Evolutionary conservation across 495 filamentous ascomycete genomes (phyloP), one percentile per base, ranked within the genome.

Genomic region (Xylaria scruposa): DNA sequence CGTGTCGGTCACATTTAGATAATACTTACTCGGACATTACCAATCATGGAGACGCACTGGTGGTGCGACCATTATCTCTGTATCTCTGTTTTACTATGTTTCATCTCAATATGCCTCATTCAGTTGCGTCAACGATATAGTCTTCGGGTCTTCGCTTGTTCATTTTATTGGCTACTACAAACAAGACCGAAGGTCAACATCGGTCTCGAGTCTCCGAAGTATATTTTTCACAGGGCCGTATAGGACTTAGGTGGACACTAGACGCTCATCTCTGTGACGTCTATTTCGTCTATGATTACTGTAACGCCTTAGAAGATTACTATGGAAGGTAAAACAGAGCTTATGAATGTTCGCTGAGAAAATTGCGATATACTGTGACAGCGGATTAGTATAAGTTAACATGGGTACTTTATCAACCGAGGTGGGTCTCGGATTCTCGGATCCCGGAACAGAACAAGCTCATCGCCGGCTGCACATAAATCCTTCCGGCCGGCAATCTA

Each of bases 281-380:
- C 6, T 12, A 1, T 33, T 36, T n/a, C 33, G 8, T 59, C 17
- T 2, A 8, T 10, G 19, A 59, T 59, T 33, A 33, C 29, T 36
- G 29, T 59, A 59, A n/a, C 1, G 6, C 33, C 9, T 8, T 4
- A n/a, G 29, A 1, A 19, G 17, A 59, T 59, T 59, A 59, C 56
- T 59, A 36, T 59, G 15, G 4, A 38, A 4, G 0, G 17, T 21
- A 12, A 21, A 60, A 12, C 7, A 60, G 29, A 12, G 58, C 31
- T 60, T 38, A 38, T 60, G 7, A 21, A 38, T 60, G 31, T 60
- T 60, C 38, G 56, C 56, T 59, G 29, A 21, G 15, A 59, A 60
- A 33, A 36, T 38, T 21, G 17, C 17, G 21, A 10, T 31, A 36
- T 12, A 31, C 17, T 38, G 17, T 21, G 8, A 38, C 2, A 36